These are phyloP conservation scores for Citrus unshiu DNA, from an alignment of 345 rosid species.

Conservation along the genomic window DNA sequence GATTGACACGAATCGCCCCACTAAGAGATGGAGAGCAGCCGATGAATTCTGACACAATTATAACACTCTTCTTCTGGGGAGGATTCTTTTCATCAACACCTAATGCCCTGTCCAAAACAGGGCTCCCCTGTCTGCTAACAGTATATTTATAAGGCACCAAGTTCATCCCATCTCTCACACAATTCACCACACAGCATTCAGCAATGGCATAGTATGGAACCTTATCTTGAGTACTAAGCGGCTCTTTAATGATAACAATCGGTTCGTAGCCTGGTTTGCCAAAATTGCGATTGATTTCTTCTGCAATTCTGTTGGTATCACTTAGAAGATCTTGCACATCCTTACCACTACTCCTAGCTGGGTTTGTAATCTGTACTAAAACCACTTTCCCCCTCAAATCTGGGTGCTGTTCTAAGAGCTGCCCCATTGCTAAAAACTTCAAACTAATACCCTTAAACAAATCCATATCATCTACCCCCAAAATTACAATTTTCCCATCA, in stretches of 20 bases:
- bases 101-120: constrained; percentile 50
- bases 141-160: constrained; percentile 80
- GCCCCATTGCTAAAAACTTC: constrained; percentile 69
- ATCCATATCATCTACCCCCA: constrained; percentile 86
- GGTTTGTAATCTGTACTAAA: constrained; percentile 73
- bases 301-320: constrained; percentile 39
- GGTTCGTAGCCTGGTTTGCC: constrained; percentile 62
- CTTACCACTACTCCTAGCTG: constrained; percentile 72
- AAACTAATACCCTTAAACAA: constrained; percentile 69
- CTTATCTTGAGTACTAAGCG: constrained; percentile 58
- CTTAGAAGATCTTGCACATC: constrained; percentile 60
- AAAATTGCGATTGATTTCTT: constrained; percentile 47
- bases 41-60: constrained; percentile 80
- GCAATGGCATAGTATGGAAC: constrained; percentile 64
- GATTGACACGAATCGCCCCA: constrained; percentile 83
- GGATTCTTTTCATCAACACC: constrained; percentile 33
- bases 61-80: constrained; percentile 47
- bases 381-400: constrained; percentile 53
- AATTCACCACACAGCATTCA: constrained; percentile 73
- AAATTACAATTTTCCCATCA: constrained; percentile 46
- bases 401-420: constrained; percentile 45
- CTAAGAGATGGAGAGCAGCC: constrained; percentile 93
- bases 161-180: constrained; percentile 91
- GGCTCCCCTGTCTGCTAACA: constrained; percentile 66
- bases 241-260: constrained; percentile 48